Evolutionary conservation across 2,329 filamentous ascomycete species (phyloP), one percentile per base, ranked within the genome.

Genomic region (Rutstroemia sp.): DNA sequence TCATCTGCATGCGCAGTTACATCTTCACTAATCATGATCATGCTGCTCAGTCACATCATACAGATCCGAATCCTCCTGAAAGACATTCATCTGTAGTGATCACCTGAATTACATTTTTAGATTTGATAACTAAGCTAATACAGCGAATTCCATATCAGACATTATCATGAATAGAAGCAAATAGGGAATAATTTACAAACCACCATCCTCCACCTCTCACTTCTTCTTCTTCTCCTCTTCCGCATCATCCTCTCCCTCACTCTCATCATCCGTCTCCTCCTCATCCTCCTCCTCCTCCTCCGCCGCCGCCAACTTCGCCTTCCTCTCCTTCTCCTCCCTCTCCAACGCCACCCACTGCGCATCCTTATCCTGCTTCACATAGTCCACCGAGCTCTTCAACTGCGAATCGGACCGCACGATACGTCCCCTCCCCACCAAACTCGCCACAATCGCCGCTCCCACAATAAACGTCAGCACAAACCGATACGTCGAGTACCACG

Each of bases 391-490:
- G 34, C 42, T 63, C 54, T 58, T 66, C 30, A 74, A 40, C 59
- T 67, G 58, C 58, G 69, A 7, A 48, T 65, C 64, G 14, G 56
- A 40, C 4, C 48, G 54, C 19, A 64, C 54, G 44, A 69, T 69
- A 74, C 92, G 87, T 66, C 91, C 87, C 59, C 92, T 84, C 42
- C 89, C 90, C 60, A 96, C 80, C 63, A 96, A 75, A 61, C 83
- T 92, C 64, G 89, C 75, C 44, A 94, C 83, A 63, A 96, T 92
- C 60, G 87, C 86, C 45, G 82, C 77, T 40, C 92, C 92, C 27
- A 96, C 92, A 59, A 96, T 80, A 70, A 92, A 92, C 2, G 92
- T 96, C 64, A 96, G 78, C 8, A 95, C 86, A 72, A 96, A 96
- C 36, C 92, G 89, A 76, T 96, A 96, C 50, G 85, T 88, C 58